Evolutionary conservation across 768 basidiomycete genomes (phyloP).

Genomic region (Tulasnella calospora): DNA sequence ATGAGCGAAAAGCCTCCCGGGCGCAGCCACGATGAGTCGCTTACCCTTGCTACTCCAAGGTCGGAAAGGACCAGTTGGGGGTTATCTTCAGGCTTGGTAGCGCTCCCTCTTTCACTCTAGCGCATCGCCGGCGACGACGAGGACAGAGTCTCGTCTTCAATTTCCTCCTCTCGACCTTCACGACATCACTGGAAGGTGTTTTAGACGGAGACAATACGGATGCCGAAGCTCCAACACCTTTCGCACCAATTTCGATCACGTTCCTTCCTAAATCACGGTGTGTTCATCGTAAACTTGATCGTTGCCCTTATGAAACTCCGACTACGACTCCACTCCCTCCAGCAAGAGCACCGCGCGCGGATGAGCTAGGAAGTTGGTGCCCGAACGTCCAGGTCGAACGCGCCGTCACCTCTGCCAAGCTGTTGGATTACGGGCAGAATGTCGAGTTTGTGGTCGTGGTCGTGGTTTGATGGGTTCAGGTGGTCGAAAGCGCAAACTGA

Average conservation of each 20-base stretch:
- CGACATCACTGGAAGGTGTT: background rate
- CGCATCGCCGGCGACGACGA: background rate
- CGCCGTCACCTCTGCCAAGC: background rate
- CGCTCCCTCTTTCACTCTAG: background rate
- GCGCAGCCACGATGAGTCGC: background rate
- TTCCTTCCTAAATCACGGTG: background rate
- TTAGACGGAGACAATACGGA: background rate
- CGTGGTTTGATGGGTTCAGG: background rate
- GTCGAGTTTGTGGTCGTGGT: background rate
- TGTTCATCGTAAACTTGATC: background rate
- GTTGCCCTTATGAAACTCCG: background rate
- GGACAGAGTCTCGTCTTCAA: background rate
- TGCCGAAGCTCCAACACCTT: background rate
- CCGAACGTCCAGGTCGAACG: background rate
- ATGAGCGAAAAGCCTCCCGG: background rate
- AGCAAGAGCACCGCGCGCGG: background rate
- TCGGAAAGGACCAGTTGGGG: background rate
- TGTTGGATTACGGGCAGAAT: background rate
- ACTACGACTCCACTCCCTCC: background rate
- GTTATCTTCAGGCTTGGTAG: background rate
- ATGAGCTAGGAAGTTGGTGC: background rate
- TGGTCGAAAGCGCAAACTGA: background rate
- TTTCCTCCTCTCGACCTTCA: background rate
- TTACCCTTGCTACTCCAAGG: background rate
- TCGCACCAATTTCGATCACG: background rate